These are phyloP conservation scores for Boletus coccyginus DNA, from an alignment of 768 basidiomycete genomes.

Conservation along the genomic window DNA sequence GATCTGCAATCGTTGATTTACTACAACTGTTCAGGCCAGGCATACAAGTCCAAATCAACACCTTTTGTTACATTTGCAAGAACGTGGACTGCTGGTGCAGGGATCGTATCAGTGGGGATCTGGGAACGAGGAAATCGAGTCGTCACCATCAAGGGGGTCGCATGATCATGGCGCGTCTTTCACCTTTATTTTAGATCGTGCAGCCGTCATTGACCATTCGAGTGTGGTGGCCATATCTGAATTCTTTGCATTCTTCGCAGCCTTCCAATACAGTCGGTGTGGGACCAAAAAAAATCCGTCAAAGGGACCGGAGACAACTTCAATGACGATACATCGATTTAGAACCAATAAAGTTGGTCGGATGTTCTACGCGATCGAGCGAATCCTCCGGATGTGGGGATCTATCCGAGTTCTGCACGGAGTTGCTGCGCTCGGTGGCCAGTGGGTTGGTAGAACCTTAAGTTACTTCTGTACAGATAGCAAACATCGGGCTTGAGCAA, in stretches of 20 bases:
- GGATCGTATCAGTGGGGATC: too few species aligned
- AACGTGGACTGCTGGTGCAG: too few species aligned
- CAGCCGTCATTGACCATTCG: neutral
- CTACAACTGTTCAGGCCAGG: too few species aligned
- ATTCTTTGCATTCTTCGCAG: neutral
- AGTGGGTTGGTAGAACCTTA: too few species aligned
- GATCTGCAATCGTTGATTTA: neutral
- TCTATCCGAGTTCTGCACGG: neutral
- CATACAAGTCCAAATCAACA: too few species aligned
- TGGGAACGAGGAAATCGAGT: neutral
- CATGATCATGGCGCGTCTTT: neutral
- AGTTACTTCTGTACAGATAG: too few species aligned
- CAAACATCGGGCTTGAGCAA: too few species aligned
- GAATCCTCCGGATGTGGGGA: neutral
- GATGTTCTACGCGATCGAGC: neutral
- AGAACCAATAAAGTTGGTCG: neutral
- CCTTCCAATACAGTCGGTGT: neutral
- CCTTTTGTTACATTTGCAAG: too few species aligned
- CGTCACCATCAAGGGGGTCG: neutral
- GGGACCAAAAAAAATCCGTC: neutral
- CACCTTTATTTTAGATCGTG: too few species aligned
- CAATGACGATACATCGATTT: neutral
- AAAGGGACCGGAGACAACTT: neutral
- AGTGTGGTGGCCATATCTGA: neutral
- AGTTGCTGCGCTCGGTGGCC: neutral